phyloP scores from a whole-genome alignment of 1,284 basidiomycete species.

The Papiliotrema terrestris region DNA sequence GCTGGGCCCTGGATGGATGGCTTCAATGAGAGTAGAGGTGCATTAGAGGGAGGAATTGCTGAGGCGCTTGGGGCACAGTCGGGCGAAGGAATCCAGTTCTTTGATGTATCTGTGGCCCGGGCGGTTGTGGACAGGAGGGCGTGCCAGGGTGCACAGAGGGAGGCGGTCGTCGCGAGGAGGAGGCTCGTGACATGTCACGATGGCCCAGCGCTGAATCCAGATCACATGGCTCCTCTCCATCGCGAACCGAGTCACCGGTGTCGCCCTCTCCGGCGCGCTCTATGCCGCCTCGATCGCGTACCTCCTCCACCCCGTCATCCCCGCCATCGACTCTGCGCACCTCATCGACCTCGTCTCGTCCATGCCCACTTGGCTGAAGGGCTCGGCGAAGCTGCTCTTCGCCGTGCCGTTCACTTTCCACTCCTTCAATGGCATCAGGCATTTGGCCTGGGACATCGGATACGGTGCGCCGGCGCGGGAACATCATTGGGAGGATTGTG shows the following conservation, averaged over 20 bases:
- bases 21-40: too few relatives aligned
- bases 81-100: too few relatives aligned
- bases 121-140: too few relatives aligned
- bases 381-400: conserved; percentile 67
- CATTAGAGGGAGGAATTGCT: too few relatives aligned
- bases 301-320: conserved; percentile 70
- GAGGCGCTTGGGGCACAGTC: too few relatives aligned
- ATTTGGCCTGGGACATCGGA: conserved; percentile 86
- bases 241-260: conserved; percentile 79
- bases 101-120: too few relatives aligned
- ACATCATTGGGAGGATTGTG: background rate
- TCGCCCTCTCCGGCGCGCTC: conserved; percentile 71
- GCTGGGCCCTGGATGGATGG: too few relatives aligned
- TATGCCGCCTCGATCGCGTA: conserved; percentile 88
- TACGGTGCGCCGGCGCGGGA: conserved; percentile 66
- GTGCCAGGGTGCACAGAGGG: too few relatives aligned
- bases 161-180: too few relatives aligned
- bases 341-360: conserved; percentile 64
- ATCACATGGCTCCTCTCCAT: conserved; percentile 82
- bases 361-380: conserved; percentile 71
- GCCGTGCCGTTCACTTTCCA: conserved; percentile 88
- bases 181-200: too few relatives aligned
- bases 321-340: conserved; percentile 63
- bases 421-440: conserved; percentile 82
- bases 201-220: conserved; percentile 9